Conservation (phyloP, 2,329 filamentous ascomycete species). For the Ceratocystis albifundus region DNA sequence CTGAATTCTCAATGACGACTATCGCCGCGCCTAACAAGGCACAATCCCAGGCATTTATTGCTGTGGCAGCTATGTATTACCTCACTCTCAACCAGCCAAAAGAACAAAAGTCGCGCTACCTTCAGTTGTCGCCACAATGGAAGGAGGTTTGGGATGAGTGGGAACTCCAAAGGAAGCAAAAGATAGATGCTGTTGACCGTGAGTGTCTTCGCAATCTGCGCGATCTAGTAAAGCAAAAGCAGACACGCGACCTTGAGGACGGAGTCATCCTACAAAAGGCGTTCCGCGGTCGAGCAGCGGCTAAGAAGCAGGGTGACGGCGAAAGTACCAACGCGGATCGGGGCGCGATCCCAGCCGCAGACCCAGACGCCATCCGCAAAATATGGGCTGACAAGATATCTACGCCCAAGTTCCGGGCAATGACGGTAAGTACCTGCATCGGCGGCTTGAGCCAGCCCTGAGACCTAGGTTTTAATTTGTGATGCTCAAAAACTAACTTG, state of each 20-base stretch:
- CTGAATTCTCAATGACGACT: slow-evolving; percentile 60
- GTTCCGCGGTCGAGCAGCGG: slow-evolving; percentile 51
- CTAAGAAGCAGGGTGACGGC: slow-evolving; percentile 37
- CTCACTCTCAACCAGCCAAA: slow-evolving; percentile 66
- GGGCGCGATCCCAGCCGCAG: slow-evolving; percentile 31
- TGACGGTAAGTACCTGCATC: slow-evolving; percentile 47
- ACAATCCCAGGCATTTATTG: slow-evolving; percentile 79
- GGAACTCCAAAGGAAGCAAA: slow-evolving; percentile 54
- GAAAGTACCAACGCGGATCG: slow-evolving; percentile 38
- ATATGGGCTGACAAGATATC: slow-evolving; percentile 50
- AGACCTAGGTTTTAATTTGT: no score
- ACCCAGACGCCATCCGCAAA: slow-evolving; percentile 41
- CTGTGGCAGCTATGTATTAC: slow-evolving; percentile 70
- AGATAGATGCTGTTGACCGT: slow-evolving; percentile 60
- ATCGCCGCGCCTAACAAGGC: slow-evolving; percentile 62
- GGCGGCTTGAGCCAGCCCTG: no score
- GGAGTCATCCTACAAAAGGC: slow-evolving; percentile 66
- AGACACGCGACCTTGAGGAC: slow-evolving; percentile 58
- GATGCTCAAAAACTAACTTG: slow-evolving; percentile 15
- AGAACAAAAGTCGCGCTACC: slow-evolving; percentile 66
- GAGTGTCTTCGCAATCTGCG: slow-evolving; percentile 55
- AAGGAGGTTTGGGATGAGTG: slow-evolving; percentile 79
- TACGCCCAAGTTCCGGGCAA: slow-evolving; percentile 56
- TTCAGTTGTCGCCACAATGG: slow-evolving; percentile 69
- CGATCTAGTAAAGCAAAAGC: slow-evolving; percentile 54